These are phyloP conservation scores for Yamadazyma spencermartinsiae DNA, from an alignment of 1,139 yeast genomes.

Conservation along the genomic window DNA sequence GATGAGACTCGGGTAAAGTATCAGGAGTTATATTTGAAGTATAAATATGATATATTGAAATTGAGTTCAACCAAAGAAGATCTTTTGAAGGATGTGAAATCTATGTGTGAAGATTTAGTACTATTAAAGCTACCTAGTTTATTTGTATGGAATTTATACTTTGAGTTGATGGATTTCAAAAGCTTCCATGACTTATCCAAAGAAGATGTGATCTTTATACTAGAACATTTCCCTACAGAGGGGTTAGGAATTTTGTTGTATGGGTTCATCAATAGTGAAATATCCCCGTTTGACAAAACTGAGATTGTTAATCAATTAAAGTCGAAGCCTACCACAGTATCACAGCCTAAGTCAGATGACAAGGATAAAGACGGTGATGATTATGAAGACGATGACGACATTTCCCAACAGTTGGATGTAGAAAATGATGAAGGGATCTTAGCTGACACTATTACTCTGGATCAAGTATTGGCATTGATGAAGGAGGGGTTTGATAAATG, in stretches of 20 bases:
- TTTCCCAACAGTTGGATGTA: conserved; percentile 9
- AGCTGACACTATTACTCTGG: conserved; percentile 35
- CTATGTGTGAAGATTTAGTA: conserved; percentile 72
- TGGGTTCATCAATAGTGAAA: conserved; percentile 62
- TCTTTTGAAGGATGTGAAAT: conserved; percentile 46
- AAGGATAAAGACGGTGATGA: conserved; percentile 10
- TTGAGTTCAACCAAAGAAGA: conserved; percentile 39
- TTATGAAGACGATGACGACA: conserved; percentile 22
- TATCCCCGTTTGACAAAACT: conserved; percentile 56
- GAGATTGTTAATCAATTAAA: conserved; percentile 18
- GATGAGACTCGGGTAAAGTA: conserved; percentile 57
- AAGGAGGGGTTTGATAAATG: conserved; percentile 52
- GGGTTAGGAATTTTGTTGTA: conserved; percentile 66
- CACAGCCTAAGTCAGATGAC: conserved; percentile 15
- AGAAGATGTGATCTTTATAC: conserved; percentile 47
- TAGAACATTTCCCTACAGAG: conserved; percentile 57
- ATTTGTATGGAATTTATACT: conserved; percentile 71
- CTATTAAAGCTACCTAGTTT: conserved; percentile 60
- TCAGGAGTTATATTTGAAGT: conserved; percentile 62
- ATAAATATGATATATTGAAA: conserved; percentile 54
- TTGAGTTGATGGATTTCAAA: conserved; percentile 72
- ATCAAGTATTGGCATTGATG: conserved; percentile 55
- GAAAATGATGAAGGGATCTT: conserved; percentile 12
- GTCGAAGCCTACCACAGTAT: conserved; percentile 12
- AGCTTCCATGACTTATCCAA: conserved; percentile 51